phyloP scores from a whole-genome alignment of 2,329 filamentous ascomycete genomes.

The Cladorrhinum sp. region DNA sequence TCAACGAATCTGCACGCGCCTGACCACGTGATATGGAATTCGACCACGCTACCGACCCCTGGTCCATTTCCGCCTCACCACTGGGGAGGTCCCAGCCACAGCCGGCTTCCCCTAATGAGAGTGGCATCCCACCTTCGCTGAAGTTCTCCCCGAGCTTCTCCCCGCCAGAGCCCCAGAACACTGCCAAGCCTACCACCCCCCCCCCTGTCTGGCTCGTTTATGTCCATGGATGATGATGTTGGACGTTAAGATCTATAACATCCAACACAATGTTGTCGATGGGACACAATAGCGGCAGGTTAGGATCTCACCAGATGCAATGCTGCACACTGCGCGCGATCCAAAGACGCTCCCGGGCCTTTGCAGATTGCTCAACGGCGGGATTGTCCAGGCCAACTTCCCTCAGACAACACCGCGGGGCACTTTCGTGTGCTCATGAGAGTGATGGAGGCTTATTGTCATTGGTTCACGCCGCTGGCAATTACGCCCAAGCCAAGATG shows the following conservation, averaged over 20 bases:
- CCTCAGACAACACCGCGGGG: neutral
- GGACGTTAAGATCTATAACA: too few relatives aligned
- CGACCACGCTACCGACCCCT: too few relatives aligned
- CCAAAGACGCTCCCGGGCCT: neutral
- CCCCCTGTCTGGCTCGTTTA: too few relatives aligned
- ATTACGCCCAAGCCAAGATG: too few relatives aligned
- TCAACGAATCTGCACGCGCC: neutral
- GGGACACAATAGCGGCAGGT: neutral
- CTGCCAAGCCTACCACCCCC: neutral
- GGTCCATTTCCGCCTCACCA: too few relatives aligned
- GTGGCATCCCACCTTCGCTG: neutral
- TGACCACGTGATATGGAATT: neutral
- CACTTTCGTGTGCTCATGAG: neutral
- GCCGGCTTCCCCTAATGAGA: neutral
- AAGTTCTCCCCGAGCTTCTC: neutral
- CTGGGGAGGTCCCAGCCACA: too few relatives aligned
- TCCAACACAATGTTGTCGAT: neutral
- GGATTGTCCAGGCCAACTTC: neutral
- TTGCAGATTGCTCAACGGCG: neutral
- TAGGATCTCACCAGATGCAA: neutral
- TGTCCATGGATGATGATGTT: too few relatives aligned
- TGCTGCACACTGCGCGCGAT: neutral
- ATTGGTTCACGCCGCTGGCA: neutral
- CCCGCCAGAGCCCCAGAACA: too few relatives aligned
- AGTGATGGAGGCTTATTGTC: neutral